These are phyloP conservation scores for Areca catechu DNA, from an alignment of 176 grass and related monocot genomes.

Conservation along the genomic window DNA sequence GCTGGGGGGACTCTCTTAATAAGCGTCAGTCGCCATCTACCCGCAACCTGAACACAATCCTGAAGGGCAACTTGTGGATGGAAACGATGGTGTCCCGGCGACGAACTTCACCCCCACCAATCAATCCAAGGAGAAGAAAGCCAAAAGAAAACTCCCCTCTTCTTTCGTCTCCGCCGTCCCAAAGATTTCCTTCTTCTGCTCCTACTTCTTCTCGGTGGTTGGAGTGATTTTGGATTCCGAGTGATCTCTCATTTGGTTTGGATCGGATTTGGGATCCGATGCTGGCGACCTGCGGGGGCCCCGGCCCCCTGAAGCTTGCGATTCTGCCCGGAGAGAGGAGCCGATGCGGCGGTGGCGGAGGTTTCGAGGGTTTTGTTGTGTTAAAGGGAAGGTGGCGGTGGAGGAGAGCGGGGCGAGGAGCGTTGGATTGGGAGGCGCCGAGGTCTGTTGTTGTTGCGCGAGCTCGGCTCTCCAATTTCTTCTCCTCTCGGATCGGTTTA, in stretches of 20 bases:
- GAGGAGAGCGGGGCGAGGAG: constrained; percentile 25
- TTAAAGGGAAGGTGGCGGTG: constrained; percentile 17
- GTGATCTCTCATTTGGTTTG: no score
- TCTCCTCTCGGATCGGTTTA: constrained; percentile 62
- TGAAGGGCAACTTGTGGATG: not conserved
- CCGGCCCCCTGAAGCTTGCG: constrained; percentile 32
- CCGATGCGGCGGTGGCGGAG: constrained; percentile 13
- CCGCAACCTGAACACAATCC: not conserved
- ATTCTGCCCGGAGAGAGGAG: constrained; percentile 15
- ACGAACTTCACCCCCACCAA: not conserved
- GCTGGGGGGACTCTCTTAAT: not conserved
- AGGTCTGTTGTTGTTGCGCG: constrained; percentile 19
- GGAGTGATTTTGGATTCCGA: not conserved
- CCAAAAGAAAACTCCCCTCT: not conserved
- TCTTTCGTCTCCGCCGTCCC: no score
- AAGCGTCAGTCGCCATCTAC: not conserved
- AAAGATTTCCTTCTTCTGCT: no score
- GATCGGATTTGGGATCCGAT: constrained; percentile 18
- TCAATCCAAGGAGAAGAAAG: not conserved
- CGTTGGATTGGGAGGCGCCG: not conserved
- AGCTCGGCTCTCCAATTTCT: constrained; percentile 35
- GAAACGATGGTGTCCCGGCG: constrained; percentile 3
- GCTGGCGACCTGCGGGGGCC: constrained; percentile 45
- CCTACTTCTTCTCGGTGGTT: not conserved
- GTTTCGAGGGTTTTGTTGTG: not conserved